A percentile compares a stretch with the other conserved stretches of the same genome.
Evolutionary conservation across 1,139 yeast genomes (phyloP).

Genomic region (Magnusiomyces suaveolens): DNA sequence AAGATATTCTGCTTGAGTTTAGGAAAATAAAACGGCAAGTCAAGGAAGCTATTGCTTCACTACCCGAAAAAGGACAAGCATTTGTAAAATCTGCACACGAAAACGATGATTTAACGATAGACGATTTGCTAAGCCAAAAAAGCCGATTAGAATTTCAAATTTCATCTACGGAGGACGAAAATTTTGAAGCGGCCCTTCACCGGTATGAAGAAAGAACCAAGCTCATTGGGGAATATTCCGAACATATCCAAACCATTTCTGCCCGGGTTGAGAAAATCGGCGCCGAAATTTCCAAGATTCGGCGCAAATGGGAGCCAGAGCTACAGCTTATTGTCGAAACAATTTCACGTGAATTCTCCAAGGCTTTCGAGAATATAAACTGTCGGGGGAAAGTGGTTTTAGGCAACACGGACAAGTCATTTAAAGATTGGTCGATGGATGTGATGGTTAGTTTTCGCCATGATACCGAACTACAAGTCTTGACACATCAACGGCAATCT

Average conservation of each 20-base stretch:
- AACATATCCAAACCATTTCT: slow-evolving; percentile 22
- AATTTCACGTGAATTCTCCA: slow-evolving; percentile 55
- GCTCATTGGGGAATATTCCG: slow-evolving; percentile 28
- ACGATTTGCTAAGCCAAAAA: slow-evolving; percentile 2
- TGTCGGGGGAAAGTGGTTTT: slow-evolving; percentile 74
- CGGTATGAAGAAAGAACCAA: slow-evolving; percentile 23
- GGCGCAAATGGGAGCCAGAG: slow-evolving; percentile 49
- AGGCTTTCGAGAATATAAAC: slow-evolving; percentile 63
- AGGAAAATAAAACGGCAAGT: slow-evolving; percentile 16
- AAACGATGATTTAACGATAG: slow-evolving; percentile 8
- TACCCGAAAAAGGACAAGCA: slow-evolving; percentile 7
- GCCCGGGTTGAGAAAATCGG: slow-evolving; percentile 28
- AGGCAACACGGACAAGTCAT: slow-evolving; percentile 41
- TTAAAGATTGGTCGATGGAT: slow-evolving; percentile 72
- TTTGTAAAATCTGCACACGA: slow-evolving; percentile 7
- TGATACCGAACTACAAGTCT: slow-evolving; percentile 53
- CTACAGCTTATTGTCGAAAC: slow-evolving; percentile 41
- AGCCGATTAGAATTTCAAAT: not conserved
- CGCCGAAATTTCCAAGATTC: slow-evolving; percentile 35
- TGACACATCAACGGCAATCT: slow-evolving; percentile 83
- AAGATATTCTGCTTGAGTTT: slow-evolving; percentile 16
- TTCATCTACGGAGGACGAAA: not conserved
- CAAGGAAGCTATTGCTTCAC: slow-evolving; percentile 3
- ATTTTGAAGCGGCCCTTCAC: slow-evolving; percentile 10
- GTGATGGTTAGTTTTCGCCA: slow-evolving; percentile 81